Conservation (phyloP, 192 early-diverging fungal species). For the Entomortierella beljakovae region DNA sequence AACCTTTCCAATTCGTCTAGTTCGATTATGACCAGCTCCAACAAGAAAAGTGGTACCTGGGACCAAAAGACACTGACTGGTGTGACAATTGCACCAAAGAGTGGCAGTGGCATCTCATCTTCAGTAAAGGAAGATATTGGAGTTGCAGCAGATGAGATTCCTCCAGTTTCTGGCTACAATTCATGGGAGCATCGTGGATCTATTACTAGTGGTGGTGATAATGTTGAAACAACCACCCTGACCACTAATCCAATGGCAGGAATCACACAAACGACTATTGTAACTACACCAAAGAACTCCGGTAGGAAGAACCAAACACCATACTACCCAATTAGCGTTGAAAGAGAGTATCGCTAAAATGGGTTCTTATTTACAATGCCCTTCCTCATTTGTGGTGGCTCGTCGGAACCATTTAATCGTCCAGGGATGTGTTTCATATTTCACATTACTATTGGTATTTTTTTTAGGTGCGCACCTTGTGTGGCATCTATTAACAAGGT, state of each 20-base stretch:
- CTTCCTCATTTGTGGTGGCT: no score
- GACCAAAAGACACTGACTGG: slow-evolving; percentile 1
- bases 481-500: no score
- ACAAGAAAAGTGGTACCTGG: slow-evolving; percentile 9
- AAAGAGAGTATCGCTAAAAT: neutral
- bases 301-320: slow-evolving; percentile 9
- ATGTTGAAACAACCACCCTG: no score
- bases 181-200: slow-evolving; percentile 7
- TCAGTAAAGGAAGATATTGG: neutral
- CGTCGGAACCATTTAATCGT: no score
- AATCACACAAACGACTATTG: slow-evolving; percentile 12
- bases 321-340: slow-evolving; percentile 14
- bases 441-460: no score
- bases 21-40: neutral
- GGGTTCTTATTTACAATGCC: no score
- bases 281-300: slow-evolving; percentile 7
- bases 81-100: neutral
- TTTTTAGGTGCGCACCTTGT: no score
- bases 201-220: neutral
- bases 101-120: neutral
- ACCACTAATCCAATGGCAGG: neutral
- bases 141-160: slow-evolving; percentile 5
- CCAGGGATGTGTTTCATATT: no score
- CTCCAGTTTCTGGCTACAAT: slow-evolving; percentile 8
- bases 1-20: no score